Evolutionary conservation across 2,329 filamentous ascomycete species (phyloP).

Genomic region (Aspergillus felis): DNA sequence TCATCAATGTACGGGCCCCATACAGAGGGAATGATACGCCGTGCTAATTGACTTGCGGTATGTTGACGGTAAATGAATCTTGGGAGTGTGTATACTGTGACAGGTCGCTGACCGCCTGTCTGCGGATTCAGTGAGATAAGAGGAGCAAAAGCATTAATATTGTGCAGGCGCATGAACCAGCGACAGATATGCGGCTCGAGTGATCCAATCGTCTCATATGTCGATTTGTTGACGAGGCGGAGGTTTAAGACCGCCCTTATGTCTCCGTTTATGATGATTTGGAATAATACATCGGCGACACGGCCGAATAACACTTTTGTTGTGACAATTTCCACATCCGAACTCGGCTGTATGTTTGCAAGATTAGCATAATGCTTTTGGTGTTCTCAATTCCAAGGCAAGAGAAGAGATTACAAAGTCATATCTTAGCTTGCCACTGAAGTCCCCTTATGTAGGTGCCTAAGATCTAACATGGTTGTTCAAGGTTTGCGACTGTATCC

Average conservation of each 20-base stretch:
- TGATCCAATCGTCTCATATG: conserved; percentile 22
- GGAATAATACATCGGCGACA: conserved; percentile 27
- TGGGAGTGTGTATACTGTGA: conserved; percentile 22
- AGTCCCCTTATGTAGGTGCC: neutral
- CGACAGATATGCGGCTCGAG: conserved; percentile 25
- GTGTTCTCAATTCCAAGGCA: neutral
- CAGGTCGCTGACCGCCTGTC: conserved; percentile 16
- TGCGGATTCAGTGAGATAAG: conserved; percentile 44
- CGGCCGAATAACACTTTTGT: conserved; percentile 16
- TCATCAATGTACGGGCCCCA: conserved; percentile 25
- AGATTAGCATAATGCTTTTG: conserved; percentile 2
- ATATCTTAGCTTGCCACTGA: neutral
- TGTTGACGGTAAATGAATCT: conserved; percentile 20
- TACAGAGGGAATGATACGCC: conserved; percentile 24
- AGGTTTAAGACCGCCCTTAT: conserved; percentile 18
- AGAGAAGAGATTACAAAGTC: neutral
- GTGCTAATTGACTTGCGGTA: conserved; percentile 18
- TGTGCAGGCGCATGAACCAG: conserved; percentile 39
- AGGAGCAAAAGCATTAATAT: conserved; percentile 55
- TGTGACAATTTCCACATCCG: conserved; percentile 8
- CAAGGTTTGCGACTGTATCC: neutral
- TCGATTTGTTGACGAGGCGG: conserved; percentile 23
- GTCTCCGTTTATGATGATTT: conserved; percentile 26
- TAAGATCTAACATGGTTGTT: neutral
- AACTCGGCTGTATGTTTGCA: conserved; percentile 5